These are phyloP conservation scores for Pichia manshurica DNA, from an alignment of 805 yeast genomes.

Conservation along the genomic window DNA sequence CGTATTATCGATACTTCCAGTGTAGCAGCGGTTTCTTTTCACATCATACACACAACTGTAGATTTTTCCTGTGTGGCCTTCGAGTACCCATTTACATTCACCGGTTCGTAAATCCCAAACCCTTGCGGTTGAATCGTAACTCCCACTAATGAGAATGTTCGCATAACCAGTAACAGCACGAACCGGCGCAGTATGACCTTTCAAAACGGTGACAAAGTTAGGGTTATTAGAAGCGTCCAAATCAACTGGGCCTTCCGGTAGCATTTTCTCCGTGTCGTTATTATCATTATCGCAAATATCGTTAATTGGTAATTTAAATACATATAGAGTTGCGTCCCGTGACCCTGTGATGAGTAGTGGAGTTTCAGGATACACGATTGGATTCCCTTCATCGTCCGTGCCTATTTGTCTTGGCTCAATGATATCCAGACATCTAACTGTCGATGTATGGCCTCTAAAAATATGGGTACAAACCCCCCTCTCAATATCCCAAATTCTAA, in stretches of 20 bases:
- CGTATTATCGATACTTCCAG: slow-evolving; percentile 87
- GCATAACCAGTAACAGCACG: slow-evolving; percentile 86
- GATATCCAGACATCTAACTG: slow-evolving; percentile 87
- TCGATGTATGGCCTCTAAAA: slow-evolving; percentile 86
- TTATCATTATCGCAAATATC: no score
- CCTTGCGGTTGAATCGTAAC: slow-evolving; percentile 83
- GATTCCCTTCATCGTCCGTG: slow-evolving; percentile 51
- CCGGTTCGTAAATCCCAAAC: slow-evolving; percentile 87
- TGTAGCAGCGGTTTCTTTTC: slow-evolving; percentile 70
- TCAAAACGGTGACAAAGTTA: slow-evolving; percentile 58
- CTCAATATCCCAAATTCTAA: slow-evolving; percentile 86
- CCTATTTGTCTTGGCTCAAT: slow-evolving; percentile 63
- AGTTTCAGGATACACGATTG: slow-evolving; percentile 49
- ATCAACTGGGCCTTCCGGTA: slow-evolving; percentile 22
- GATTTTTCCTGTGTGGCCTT: slow-evolving; percentile 83
- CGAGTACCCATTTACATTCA: slow-evolving; percentile 62
- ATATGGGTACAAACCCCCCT: slow-evolving; percentile 86
- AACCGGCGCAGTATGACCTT: slow-evolving; percentile 77
- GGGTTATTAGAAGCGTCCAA: slow-evolving; percentile 45
- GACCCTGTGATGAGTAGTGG: slow-evolving; percentile 81
- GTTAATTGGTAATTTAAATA: slow-evolving; percentile 67
- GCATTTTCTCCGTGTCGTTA: not conserved
- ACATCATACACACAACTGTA: slow-evolving; percentile 84
- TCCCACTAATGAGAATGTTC: slow-evolving; percentile 77
- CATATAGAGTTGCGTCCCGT: slow-evolving; percentile 73